Evolutionary conservation across 2,329 filamentous ascomycete genomes (phyloP).

Genomic region (Sarocladium brachiariae): DNA sequence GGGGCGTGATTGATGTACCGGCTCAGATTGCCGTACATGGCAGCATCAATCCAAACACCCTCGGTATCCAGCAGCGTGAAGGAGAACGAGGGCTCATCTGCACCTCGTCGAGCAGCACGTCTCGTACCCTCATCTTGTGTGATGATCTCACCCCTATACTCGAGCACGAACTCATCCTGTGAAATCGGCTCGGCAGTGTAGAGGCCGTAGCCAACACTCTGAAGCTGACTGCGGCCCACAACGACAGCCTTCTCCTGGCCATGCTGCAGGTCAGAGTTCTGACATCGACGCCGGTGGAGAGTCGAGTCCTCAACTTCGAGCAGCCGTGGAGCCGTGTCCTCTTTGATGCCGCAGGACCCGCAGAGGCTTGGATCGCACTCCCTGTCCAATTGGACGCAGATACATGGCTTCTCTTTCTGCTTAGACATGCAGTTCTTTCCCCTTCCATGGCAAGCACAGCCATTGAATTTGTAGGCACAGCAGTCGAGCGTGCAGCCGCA

Average conservation of each 20-base stretch:
- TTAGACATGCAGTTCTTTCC: constrained; percentile 47
- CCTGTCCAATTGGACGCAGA: constrained; percentile 64
- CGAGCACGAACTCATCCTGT: constrained; percentile 67
- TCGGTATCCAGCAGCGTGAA: constrained; percentile 54
- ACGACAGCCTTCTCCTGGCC: constrained; percentile 58
- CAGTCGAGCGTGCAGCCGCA: constrained; percentile 56
- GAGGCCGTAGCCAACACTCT: constrained; percentile 65
- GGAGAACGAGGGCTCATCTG: constrained; percentile 54
- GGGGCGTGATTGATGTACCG: constrained; percentile 78
- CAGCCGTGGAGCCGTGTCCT: constrained; percentile 22
- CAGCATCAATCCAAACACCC: constrained; percentile 65
- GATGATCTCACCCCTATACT: constrained; percentile 75
- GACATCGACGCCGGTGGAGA: constrained; percentile 54
- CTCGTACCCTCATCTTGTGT: constrained; percentile 61
- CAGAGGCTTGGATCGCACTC: constrained; percentile 79
- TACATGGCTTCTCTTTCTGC: constrained; percentile 55
- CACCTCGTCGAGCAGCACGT: constrained; percentile 49
- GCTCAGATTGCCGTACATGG: constrained; percentile 70
- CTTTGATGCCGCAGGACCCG: constrained; percentile 60
- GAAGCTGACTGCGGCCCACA: constrained; percentile 62
- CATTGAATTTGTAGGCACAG: constrained; percentile 59
- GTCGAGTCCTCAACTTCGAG: neutral
- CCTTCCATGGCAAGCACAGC: constrained; percentile 53
- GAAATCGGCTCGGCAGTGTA: constrained; percentile 63
- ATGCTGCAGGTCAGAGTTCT: constrained; percentile 67